A percentile compares a stretch with the other conserved stretches of the same genome.
phyloP scores from a whole-genome alignment of 345 rosid genomes.

The Cardamine chenopodiifolia region DNA sequence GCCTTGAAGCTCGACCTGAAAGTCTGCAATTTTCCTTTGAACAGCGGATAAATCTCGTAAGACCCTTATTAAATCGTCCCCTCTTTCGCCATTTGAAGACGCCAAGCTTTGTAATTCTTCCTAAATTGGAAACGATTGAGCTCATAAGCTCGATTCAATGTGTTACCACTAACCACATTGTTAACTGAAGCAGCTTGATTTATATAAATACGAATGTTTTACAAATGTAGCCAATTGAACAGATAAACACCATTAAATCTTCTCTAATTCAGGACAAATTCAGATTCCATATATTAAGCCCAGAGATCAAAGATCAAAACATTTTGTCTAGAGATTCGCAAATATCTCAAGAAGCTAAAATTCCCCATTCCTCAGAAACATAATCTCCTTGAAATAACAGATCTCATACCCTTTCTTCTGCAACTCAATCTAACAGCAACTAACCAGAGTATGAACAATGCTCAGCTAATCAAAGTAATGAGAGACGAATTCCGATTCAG shows the following conservation, averaged over 20 bases:
- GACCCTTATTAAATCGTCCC: conserved; percentile 81
- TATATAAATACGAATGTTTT: background rate
- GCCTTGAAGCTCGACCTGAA: conserved; percentile 98
- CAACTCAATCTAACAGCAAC: conserved; percentile 13
- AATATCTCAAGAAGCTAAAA: conserved; percentile 8
- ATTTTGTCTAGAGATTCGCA: background rate
- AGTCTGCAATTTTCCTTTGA: conserved; percentile 89
- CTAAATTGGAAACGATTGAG: conserved; percentile 29
- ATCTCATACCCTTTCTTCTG: conserved; percentile 16
- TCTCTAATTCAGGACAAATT: conserved; percentile 17
- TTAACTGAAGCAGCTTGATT: background rate
- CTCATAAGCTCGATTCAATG: conserved; percentile 11
- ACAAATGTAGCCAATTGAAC: conserved; percentile 18
- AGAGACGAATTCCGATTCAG: background rate
- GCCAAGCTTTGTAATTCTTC: conserved; percentile 70
- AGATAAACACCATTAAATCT: background rate
- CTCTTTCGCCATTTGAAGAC: conserved; percentile 61
- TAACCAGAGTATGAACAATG: background rate
- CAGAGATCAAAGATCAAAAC: background rate
- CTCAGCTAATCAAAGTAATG: conserved; percentile 12
- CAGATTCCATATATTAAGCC: background rate
- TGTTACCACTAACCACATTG: background rate
- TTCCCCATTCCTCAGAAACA: background rate
- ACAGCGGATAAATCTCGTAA: conserved; percentile 82
- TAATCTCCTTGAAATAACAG: background rate